Evolutionary conservation across 495 filamentous ascomycete species (phyloP), one percentile per base, ranked within the genome.

Genomic region (Aspergillus cristatus): DNA sequence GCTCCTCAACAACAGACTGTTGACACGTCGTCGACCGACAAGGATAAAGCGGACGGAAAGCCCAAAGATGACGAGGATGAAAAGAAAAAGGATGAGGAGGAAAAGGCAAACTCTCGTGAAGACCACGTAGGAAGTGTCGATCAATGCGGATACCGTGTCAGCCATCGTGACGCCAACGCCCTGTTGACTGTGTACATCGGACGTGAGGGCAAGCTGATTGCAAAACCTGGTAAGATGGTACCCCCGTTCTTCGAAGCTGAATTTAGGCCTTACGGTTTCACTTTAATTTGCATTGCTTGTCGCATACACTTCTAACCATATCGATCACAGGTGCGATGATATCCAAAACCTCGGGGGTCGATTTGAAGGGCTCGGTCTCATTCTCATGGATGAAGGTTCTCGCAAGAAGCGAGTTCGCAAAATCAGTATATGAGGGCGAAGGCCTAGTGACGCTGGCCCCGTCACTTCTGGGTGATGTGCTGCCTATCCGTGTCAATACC

Each of bases 51-150:
- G n/a, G n/a, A n/a, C n/a, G n/a, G n/a, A n/a, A n/a, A n/a, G n/a
- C n/a, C n/a, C n/a, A n/a, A n/a, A n/a, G n/a, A n/a, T n/a, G n/a
- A n/a, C n/a, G n/a, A n/a, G n/a, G n/a, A n/a, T n/a, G n/a, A n/a
- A n/a, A n/a, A n/a, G n/a, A n/a, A n/a, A n/a, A n/a, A n/a, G n/a
- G n/a, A n/a, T n/a, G n/a, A n/a, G n/a, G n/a, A n/a, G n/a, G n/a
- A n/a, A n/a, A n/a, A n/a, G n/a, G n/a, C n/a, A n/a, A n/a, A n/a
- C n/a, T n/a, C n/a, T n/a, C n/a, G n/a, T n/a, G n/a, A 76, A 18
- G 91, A 97, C 57, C 85, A 91, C 37, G 69, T 89, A 10, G 91
- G 91, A 2, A 94, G 82, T 0, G 97, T 98, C 70, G 96, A 97
- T 62, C n/a, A n/a, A n/a, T n/a, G n/a, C n/a, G n/a, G n/a, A 8